phyloP scores from a whole-genome alignment of 805 yeast genomes.

The Saccharomycopsis olivae region DNA sequence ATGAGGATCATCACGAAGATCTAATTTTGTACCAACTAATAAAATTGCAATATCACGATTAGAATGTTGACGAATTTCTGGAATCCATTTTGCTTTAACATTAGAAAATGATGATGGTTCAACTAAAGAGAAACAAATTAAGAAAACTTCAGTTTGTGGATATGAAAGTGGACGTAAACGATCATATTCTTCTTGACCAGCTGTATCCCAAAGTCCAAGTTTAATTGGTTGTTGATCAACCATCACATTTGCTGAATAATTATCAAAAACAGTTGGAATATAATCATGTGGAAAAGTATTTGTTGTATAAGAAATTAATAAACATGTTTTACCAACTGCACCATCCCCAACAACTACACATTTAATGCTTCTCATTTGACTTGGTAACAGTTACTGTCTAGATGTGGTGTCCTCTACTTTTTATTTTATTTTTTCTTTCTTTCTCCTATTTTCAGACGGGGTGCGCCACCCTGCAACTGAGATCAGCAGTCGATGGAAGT shows the following conservation, averaged over 20 bases:
- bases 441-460: no score
- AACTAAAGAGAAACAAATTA: slow-evolving; percentile 77
- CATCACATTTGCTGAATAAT: slow-evolving; percentile 79
- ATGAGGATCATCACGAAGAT: slow-evolving; percentile 73
- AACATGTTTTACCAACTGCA: slow-evolving; percentile 68
- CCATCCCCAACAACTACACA: slow-evolving; percentile 94
- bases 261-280: slow-evolving; percentile 90
- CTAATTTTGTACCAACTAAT: slow-evolving; percentile 82
- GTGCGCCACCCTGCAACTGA: no score
- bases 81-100: slow-evolving; percentile 74
- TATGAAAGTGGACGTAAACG: slow-evolving; percentile 81
- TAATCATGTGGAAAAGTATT: slow-evolving; percentile 90
- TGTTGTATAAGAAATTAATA: slow-evolving; percentile 75
- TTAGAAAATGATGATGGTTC: slow-evolving; percentile 74
- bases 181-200: slow-evolving; percentile 91
- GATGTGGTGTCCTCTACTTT: no score
- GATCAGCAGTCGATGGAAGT: no score
- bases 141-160: slow-evolving; percentile 84
- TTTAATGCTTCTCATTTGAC: slow-evolving; percentile 77
- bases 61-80: slow-evolving; percentile 79
- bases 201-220: slow-evolving; percentile 91
- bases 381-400: no score
- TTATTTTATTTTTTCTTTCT: no score
- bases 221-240: slow-evolving; percentile 75
- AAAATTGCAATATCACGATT: slow-evolving; percentile 58